Percentiles rank a stretch among this genome's conserved stretches.
Conservation (phyloP, 2,329 filamentous ascomycete species). For the Fusarium acutatum region DNA sequence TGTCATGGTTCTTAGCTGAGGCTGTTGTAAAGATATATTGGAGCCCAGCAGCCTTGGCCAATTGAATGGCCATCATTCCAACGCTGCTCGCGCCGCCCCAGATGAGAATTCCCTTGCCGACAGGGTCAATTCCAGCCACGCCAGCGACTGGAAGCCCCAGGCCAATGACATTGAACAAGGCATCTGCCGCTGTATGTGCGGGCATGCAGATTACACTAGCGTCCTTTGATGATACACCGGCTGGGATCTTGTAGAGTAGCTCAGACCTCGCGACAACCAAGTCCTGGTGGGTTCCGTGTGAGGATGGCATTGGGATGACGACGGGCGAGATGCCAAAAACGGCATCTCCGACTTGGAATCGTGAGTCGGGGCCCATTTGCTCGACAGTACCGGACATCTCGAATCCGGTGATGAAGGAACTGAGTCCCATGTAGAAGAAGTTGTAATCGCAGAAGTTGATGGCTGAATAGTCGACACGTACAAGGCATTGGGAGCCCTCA, state of each 20-base stretch:
- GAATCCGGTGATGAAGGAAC: not conserved
- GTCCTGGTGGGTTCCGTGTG: not conserved
- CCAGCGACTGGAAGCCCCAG: not conserved
- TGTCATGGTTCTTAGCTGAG: not conserved
- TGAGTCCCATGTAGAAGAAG: not conserved
- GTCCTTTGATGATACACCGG: not conserved
- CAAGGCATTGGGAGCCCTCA: not conserved
- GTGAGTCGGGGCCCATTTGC: not conserved
- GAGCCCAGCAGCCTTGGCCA: not conserved
- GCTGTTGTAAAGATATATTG: not conserved
- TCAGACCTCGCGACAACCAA: not conserved
- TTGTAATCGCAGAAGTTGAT: not conserved
- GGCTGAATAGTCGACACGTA: not conserved
- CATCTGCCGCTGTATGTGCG: fast-evolving
- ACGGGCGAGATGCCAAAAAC: not conserved
- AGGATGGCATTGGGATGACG: not conserved
- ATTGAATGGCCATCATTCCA: not conserved
- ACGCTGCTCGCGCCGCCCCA: not conserved
- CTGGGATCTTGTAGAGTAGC: not conserved
- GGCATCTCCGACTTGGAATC: not conserved
- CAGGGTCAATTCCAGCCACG: not conserved
- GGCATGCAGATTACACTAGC: not conserved
- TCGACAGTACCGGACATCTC: not conserved
- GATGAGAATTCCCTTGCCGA: not conserved
- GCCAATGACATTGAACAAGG: not conserved